Evolutionary conservation across 441 rosid genomes (phyloP), one percentile per base, ranked within the genome.

Genomic region (Arabidopsis lyrata): DNA sequence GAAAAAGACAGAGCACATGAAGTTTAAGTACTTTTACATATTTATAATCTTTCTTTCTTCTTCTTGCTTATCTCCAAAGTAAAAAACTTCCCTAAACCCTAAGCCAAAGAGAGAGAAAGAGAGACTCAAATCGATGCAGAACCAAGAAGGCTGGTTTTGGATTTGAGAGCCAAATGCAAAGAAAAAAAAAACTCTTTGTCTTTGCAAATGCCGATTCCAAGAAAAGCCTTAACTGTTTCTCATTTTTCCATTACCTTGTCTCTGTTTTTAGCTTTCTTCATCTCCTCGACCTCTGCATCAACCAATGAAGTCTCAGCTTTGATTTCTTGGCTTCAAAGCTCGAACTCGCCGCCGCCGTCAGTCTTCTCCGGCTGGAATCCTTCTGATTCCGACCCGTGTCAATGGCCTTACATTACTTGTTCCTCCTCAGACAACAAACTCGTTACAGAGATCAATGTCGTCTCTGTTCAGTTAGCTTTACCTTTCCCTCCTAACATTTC

Each of bases 121-220:
- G 78, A 85, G 81, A 78, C 87, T 84, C 86, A 78, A 80, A 70
- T 70, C 68, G 77, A 71, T 87, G 89, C 90, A 83, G 75, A 77
- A 81, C 80, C 88, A 74, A 78, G 83, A 81, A 79, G 82, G 32
- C 66, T 74, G 78, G 83, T 82, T 85, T 84, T 84, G 88, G 84
- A 77, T 85, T 86, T 83, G 92, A 85, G 81, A 77, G 80, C 76
- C 72, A 76, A 45, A 75, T 70, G 83, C 2, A 16, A 54, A 55
- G 18, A 22, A 78, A 72, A 73, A 31, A 18, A 18, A 18, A 18
- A 18, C 20, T 18, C 60, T 66, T 66, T 49, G 64, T 72, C 34
- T 62, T 73, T 7, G 84, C 68, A 85, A 78, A 86, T 80, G 92
- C 83, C 90, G 78, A 84, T 82, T 86, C 83, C 86, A 88, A 88